Evolutionary conservation across 2,329 filamentous ascomycete genomes (phyloP), one percentile per base, ranked within the genome.

Genomic region (Pseudogymnoascus sp.): DNA sequence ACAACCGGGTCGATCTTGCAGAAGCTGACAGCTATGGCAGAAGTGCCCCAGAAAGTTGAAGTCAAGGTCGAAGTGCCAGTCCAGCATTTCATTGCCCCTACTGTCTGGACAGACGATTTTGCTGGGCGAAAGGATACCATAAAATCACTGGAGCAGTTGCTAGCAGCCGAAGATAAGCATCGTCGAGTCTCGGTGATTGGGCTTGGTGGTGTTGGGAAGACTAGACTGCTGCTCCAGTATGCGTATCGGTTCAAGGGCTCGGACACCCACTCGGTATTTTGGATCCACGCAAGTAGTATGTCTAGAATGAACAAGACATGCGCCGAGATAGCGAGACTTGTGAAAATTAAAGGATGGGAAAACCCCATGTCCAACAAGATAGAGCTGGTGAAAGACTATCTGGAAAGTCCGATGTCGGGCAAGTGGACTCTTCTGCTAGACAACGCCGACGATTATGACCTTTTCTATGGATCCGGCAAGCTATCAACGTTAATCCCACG

Each of bases 391-490:
- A 40, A 64, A 60, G 37, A 45, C 1, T 61, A 64, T 29, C 40
- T 69, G 10, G 65, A 62, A 42, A 60, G 62, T 5, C 64, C 68
- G 15, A 61, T 55, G 4, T 62, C 68, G 0, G 68, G 70, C 1
- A 63, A 62, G 0, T 79, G 76, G 77, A 66, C 79, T 0, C 61
- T 79, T 36, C 66, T 80, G 29, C 59, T 79, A 10, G 76, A 80
- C 60, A 79, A 78, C 55, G 75, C 74, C 10, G 76, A 79, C 58
- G 74, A 79, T 58, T 35, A 58, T 3, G 63, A 71, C 1, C 61
- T 77, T 0, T 59, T 75, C 1, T 74, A 73, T 61, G 42, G 42
- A 10, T 59, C 48, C 21, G 45, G 27, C 9, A 12, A 60, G 4
- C 64, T 74, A 1, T 42, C 33, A 0, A 60, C 72, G 4, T 70